Evolutionary conservation across 176 grass and related monocot species (phyloP), one percentile per base, ranked within the genome.

Genomic region (Paspalum notatum): DNA sequence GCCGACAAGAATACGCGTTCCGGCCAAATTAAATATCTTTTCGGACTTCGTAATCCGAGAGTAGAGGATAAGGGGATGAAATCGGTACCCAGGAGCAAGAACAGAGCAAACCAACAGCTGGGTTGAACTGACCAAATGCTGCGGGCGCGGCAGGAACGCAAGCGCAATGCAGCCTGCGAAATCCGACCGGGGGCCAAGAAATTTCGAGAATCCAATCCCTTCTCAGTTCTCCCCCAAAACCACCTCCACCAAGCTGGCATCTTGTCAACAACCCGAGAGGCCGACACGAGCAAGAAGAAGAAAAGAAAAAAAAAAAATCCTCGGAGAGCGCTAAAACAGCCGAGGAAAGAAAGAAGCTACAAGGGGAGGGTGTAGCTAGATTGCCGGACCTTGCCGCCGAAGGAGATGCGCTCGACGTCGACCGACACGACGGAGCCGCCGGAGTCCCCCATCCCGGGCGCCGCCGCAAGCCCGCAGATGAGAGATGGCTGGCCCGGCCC

Each of bases 361-460:
- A 32, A 32, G 3, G 3, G 32, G 32, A 32, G 32, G 32, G 32
- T 3, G 32, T 32, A n/a, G n/a, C n/a, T n/a, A 32, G 32, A 32
- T 32, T 1, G 32, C 42, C 85, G 68, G 48, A 98, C 95, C 92
- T 94, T 91, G 51, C 95, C 95, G 47, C 92, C 92, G 52, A 98
- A 94, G 61, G 90, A 94, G 68, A 98, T 98, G 83, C 88, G 93
- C 92, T 87, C 87, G 50, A 91, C 92, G 82, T 91, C 92, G 69
- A 91, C 41, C 26, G 89, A 91, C 39, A 91, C 66, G 72, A 88
- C 83, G 55, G 88, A 94, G 72, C 91, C 84, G 66, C 79, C 75
- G 69, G 91, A 94, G 66, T 88, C 91, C 46, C 92, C 86, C 92
- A 89, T 94, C 62, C 68, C 62, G n/a, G 18, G 58, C 47, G 76